These are phyloP conservation scores for Xylaria sp. DNA, from an alignment of 2,329 filamentous ascomycete genomes.

Conservation along the genomic window DNA sequence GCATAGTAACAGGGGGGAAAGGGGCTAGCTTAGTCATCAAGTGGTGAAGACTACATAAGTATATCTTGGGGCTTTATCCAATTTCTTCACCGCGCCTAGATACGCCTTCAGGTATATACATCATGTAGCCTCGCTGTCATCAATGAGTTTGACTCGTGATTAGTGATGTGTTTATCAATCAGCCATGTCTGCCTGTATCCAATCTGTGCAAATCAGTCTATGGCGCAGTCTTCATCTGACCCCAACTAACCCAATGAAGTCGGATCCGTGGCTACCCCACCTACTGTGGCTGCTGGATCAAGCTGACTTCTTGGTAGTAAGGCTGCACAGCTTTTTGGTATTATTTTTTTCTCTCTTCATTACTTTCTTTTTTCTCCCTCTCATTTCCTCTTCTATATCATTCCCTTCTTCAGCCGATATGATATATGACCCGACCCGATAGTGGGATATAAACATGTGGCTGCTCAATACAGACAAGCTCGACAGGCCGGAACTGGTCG, in stretches of 20 bases:
- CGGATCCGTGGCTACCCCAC: neutral
- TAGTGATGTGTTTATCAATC: too few relatives aligned
- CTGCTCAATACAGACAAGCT: slow-evolving; percentile 17
- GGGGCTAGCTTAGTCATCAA: too few relatives aligned
- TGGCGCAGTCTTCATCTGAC: neutral
- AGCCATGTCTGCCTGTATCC: too few relatives aligned
- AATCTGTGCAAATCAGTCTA: too few relatives aligned
- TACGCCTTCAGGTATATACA: too few relatives aligned
- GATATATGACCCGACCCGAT: neutral
- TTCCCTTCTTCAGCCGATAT: neutral
- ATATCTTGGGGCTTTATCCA: too few relatives aligned
- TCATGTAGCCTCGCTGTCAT: too few relatives aligned
- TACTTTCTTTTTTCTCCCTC: neutral
- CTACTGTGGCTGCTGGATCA: neutral
- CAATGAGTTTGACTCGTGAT: too few relatives aligned
- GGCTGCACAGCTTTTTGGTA: neutral
- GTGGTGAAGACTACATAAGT: too few relatives aligned
- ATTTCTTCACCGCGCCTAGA: too few relatives aligned
- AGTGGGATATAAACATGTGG: slow-evolving; percentile 22
- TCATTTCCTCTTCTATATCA: neutral
- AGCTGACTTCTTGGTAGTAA: neutral
- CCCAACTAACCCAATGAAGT: neutral
- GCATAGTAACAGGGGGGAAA: too few relatives aligned
- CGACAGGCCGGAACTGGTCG: slow-evolving; percentile 19
- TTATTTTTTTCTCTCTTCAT: too few relatives aligned